Base-by-base conservation (phyloP, 2,329 filamentous ascomycete genomes). In the Penicillium sp. region DNA sequence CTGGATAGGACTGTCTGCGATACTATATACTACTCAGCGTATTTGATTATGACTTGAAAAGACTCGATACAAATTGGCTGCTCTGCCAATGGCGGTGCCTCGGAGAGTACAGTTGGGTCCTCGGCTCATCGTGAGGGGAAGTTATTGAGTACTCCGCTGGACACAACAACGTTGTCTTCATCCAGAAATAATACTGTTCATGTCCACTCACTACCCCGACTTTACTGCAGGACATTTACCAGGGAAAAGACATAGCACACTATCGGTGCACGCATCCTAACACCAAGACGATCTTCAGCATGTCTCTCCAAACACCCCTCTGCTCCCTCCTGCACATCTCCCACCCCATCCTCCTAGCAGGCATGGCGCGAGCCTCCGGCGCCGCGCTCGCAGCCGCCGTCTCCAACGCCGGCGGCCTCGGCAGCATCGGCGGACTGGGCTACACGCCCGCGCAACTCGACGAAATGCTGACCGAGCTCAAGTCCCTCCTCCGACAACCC, bases 271-370 rank as follows among this genome's bases (percentile, higher is more conserved):
- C n/a, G n/a, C n/a, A n/a, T n/a, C n/a, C n/a, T n/a, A n/a, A n/a
- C 12, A 33, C 12, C 28, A 33, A 33, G 28, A 33, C 28, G 12
- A 33, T 11, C 9, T 33, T 11, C 8, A 14, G 30, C 45, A 73
- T 73, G 70, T 70, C 85, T 59, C 87, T 94, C 65, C 83, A 83
- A 58, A 95, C 91, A 11, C 89, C 90, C 1, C 82, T 96, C 38
- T 92, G 88, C 62, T 79, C 79, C 55, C 85, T 97, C 52, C 83
- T 97, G 52, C 83, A 85, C 23, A 96, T 97, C 74, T 79, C 87
- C 63, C 91, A 97, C 76, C 93, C 93, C 42, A 87, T 97, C 72
- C 79, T 97, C 63, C 89, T 97, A 20, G 93, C 93, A 33, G 93
- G 93, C 66, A 97, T 97, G 93, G 92, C 93, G 2, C 85, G 89